Percentiles rank a stretch among this genome's conserved stretches.
These are phyloP conservation scores for Lactarius sp. DNA, from an alignment of 768 basidiomycete genomes.

Conservation along the genomic window DNA sequence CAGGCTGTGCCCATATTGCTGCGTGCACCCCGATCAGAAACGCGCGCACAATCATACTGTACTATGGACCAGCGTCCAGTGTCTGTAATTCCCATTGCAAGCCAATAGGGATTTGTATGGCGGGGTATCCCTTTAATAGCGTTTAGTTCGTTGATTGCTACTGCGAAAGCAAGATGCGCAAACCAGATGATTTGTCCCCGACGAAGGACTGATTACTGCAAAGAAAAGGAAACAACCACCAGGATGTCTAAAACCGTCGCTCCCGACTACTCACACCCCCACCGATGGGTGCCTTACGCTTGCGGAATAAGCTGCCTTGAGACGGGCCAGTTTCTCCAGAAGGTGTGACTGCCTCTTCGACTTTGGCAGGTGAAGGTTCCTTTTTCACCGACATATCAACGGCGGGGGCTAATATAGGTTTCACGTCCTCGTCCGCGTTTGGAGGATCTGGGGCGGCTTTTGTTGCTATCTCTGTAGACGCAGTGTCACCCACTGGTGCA, in stretches of 20 bases:
- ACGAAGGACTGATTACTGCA: not conserved
- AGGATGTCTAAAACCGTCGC: slow-evolving; percentile 14
- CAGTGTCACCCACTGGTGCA: not conserved
- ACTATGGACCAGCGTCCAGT: not conserved
- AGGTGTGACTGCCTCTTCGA: slow-evolving; percentile 1
- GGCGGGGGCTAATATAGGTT: not conserved
- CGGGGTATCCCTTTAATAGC: not conserved
- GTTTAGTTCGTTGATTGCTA: not conserved
- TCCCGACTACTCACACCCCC: slow-evolving; percentile 18
- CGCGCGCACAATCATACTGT: not conserved
- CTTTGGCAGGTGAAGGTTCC: slow-evolving; percentile 16
- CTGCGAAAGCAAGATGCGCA: not conserved
- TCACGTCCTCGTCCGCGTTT: not conserved
- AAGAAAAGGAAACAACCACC: not conserved
- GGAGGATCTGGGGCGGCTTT: not conserved
- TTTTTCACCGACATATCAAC: slow-evolving; percentile 1
- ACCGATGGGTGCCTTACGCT: slow-evolving; percentile 20
- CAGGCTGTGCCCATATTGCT: not conserved
- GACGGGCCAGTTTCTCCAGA: not conserved
- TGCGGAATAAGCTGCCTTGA: slow-evolving; percentile 22
- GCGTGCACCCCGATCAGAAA: not conserved
- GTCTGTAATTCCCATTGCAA: not conserved
- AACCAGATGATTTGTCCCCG: not conserved
- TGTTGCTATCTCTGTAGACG: not conserved
- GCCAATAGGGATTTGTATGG: not conserved